Percentiles rank a stretch among this genome's conserved stretches.
phyloP scores from a whole-genome alignment of 805 yeast species.

The Ogataea allantospora region DNA sequence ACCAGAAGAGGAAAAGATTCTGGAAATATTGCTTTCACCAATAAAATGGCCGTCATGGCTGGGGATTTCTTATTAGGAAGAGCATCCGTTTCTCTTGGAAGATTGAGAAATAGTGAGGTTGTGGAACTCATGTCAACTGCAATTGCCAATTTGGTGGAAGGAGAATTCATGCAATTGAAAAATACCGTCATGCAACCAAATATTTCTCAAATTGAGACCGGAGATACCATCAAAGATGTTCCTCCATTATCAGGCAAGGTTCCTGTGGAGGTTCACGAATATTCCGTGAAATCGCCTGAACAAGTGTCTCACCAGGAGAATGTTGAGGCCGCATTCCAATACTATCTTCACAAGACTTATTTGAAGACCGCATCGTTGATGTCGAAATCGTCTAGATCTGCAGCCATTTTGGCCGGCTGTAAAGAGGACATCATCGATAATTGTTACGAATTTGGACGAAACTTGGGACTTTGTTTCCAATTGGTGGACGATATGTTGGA shows the following conservation, averaged over 20 bases:
- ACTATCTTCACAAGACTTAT: constrained; percentile 92
- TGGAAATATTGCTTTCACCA: constrained; percentile 91
- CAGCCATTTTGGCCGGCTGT: constrained; percentile 91
- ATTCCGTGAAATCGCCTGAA: constrained; percentile 36
- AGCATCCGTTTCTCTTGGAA: constrained; percentile 92
- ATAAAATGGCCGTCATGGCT: constrained; percentile 95
- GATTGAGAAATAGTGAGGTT: constrained; percentile 95
- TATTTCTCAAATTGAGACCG: constrained; percentile 40
- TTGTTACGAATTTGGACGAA: constrained; percentile 88
- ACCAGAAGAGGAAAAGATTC: constrained; percentile 86
- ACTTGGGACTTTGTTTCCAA: constrained; percentile 93
- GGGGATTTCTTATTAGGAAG: constrained; percentile 95
- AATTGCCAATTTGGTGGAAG: constrained; percentile 95
- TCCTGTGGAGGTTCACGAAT: constrained; percentile 59
- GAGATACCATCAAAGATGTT: constrained; percentile 42
- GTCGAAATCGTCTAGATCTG: constrained; percentile 89
- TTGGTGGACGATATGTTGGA: constrained; percentile 95
- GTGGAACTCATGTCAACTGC: constrained; percentile 93
- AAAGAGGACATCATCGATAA: constrained; percentile 71
- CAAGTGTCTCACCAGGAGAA: constrained; percentile 56
- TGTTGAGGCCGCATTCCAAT: constrained; percentile 89
- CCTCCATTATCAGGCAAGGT: constrained; percentile 64
- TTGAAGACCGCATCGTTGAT: constrained; percentile 91
- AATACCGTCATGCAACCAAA: constrained; percentile 73
- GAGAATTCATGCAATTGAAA: constrained; percentile 97